These are phyloP conservation scores for Friedmanniomyces endolithicus DNA, from an alignment of 495 filamentous ascomycete genomes.

Conservation along the genomic window DNA sequence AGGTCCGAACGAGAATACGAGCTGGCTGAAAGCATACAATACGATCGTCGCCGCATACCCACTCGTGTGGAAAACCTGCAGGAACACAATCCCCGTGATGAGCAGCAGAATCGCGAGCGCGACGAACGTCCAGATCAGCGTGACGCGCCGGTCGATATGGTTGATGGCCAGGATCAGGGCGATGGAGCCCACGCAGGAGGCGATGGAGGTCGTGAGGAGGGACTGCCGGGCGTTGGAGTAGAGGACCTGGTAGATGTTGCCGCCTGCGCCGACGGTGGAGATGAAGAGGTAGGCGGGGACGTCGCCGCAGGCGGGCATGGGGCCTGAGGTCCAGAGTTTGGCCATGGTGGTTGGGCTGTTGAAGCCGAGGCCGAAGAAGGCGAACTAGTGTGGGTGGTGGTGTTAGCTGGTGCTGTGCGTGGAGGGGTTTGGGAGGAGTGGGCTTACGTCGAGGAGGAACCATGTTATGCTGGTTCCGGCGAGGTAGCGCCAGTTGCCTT, in stretches of 20 bases:
- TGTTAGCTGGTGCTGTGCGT: neutral
- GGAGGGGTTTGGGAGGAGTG: neutral
- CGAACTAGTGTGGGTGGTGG: slow-evolving; percentile 28
- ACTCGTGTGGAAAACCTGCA: slow-evolving; percentile 30
- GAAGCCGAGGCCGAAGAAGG: slow-evolving; percentile 45
- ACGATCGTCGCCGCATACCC: slow-evolving; percentile 37
- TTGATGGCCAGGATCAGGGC: slow-evolving; percentile 36
- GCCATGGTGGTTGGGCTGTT: slow-evolving; percentile 28
- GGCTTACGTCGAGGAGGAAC: slow-evolving; percentile 36
- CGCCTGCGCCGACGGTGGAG: slow-evolving; percentile 1
- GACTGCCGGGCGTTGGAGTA: slow-evolving; percentile 25
- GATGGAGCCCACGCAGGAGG: slow-evolving; percentile 37
- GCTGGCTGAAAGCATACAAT: slow-evolving; percentile 47
- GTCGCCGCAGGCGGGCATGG: slow-evolving; percentile 9
- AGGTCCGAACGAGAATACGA: slow-evolving; percentile 55
- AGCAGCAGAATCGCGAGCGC: slow-evolving; percentile 37
- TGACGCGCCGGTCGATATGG: slow-evolving; percentile 34
- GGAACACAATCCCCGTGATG: slow-evolving; percentile 39
- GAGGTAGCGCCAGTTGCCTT: slow-evolving; percentile 43
- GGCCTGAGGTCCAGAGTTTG: slow-evolving; percentile 29
- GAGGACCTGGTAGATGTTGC: slow-evolving; percentile 22
- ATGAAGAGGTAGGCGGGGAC: slow-evolving; percentile 1
- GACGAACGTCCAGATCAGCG: slow-evolving; percentile 27
- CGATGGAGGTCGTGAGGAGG: slow-evolving; percentile 30
- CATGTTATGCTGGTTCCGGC: slow-evolving; percentile 38